Conservation (phyloP, 768 basidiomycete genomes). For the Tulasnella sp. region DNA sequence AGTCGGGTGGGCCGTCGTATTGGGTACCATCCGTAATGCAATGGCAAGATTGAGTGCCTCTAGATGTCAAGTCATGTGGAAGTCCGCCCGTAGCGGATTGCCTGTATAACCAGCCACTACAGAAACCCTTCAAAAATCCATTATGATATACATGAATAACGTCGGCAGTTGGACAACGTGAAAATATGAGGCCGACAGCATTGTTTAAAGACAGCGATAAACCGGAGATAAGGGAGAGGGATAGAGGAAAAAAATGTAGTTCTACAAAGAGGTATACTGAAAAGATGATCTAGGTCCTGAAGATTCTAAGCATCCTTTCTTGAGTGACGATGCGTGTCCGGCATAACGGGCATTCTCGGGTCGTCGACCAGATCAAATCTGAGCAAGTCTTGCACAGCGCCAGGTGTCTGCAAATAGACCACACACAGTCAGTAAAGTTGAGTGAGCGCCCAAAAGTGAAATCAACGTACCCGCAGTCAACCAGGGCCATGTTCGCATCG, state of each 20-base stretch:
- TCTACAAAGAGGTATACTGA: background rate
- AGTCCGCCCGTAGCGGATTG: background rate
- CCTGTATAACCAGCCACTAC: background rate
- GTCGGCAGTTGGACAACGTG: background rate
- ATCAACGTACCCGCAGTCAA: conserved; percentile 84
- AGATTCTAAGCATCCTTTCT: conserved; percentile 77
- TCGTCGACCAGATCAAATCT: conserved; percentile 74
- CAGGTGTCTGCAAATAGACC: conserved; percentile 64
- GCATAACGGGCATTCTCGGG: conserved; percentile 88
- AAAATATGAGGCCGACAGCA: background rate
- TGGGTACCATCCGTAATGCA: conserved; percentile 89
- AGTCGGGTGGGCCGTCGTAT: conserved; percentile 65
- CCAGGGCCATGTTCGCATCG: conserved; percentile 89
- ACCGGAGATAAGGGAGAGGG: background rate
- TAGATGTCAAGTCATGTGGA: background rate
- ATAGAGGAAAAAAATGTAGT: background rate
- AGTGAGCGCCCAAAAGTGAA: background rate
- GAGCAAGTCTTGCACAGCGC: conserved; percentile 79
- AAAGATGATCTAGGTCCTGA: conserved; percentile 49
- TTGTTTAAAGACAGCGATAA: background rate
- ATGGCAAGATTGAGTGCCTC: conserved; percentile 58
- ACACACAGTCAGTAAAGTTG: conserved; percentile 13
- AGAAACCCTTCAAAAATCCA: background rate
- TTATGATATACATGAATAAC: background rate
- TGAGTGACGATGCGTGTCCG: conserved; percentile 87